A percentile compares a stretch with the other conserved stretches of the same genome.
phyloP scores from a whole-genome alignment of 2,329 filamentous ascomycete genomes.

The Microdochium bolleyi region DNA sequence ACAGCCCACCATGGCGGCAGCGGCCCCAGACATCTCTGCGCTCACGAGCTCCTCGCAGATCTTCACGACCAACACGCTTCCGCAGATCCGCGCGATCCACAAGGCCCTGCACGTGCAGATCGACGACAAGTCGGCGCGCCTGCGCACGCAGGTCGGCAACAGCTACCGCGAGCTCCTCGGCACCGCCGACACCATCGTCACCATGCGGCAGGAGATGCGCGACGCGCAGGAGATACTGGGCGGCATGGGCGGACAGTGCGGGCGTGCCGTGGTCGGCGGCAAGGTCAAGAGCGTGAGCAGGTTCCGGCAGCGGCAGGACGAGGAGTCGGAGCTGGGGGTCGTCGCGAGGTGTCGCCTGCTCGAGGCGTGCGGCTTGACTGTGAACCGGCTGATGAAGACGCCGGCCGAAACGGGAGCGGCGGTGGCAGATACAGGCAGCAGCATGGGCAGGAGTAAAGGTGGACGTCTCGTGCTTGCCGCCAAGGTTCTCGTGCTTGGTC shows the following conservation, averaged over 20 bases:
- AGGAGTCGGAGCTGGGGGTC: constrained; percentile 12
- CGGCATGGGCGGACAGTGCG: constrained; percentile 69
- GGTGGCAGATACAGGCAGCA: constrained; percentile 1
- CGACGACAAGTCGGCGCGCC: constrained; percentile 53
- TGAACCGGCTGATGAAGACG: constrained; percentile 37
- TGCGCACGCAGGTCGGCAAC: constrained; percentile 56
- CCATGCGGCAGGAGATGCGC: constrained; percentile 75
- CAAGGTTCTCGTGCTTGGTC: constrained; percentile 68
- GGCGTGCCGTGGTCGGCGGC: constrained; percentile 58
- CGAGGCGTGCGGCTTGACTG: constrained; percentile 40
- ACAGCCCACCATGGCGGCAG: constrained; percentile 7
- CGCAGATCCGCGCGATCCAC: constrained; percentile 57
- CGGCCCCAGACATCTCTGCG: constrained; percentile 34
- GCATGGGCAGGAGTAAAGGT: constrained; percentile 24
- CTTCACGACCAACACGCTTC: constrained; percentile 50
- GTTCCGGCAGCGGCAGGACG: constrained; percentile 27
- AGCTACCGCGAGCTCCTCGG: constrained; percentile 84
- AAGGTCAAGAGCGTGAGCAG: constrained; percentile 51
- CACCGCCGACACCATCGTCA: constrained; percentile 88
- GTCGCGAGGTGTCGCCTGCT: constrained; percentile 41
- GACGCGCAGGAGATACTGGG: constrained; percentile 64
- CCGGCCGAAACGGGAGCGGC: constrained; percentile 15
- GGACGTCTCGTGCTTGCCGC: constrained; percentile 49
- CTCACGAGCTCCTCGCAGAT: constrained; percentile 44
- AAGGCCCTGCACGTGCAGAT: constrained; percentile 49